A percentile compares a stretch with the other conserved stretches of the same genome.
These are phyloP conservation scores for Talaromyces borbonicus DNA, from an alignment of 495 filamentous ascomycete species.

Conservation along the genomic window DNA sequence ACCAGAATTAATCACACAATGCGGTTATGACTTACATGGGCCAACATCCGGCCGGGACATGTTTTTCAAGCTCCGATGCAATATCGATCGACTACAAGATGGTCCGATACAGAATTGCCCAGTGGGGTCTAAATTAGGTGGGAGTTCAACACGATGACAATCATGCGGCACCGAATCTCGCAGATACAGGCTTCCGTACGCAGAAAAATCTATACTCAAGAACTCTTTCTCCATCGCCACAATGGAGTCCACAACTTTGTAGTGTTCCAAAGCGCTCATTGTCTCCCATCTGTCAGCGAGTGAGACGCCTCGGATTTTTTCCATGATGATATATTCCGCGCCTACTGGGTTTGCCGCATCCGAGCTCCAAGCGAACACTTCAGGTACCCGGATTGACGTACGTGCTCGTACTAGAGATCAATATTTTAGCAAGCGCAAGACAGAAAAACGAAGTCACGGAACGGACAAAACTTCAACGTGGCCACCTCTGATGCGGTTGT, in stretches of 20 bases:
- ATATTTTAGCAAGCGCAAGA: conserved; percentile 27
- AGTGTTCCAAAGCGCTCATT: conserved; percentile 13
- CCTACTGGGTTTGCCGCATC: conserved; percentile 19
- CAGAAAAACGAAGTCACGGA: not conserved
- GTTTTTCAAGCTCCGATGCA: conserved; percentile 5
- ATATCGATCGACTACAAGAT: conserved; percentile 11
- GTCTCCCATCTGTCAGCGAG: conserved; percentile 15
- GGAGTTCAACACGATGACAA: conserved; percentile 8
- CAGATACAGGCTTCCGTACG: conserved; percentile 19
- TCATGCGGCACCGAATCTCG: conserved; percentile 10
- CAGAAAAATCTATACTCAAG: conserved; percentile 12
- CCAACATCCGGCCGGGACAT: conserved; percentile 8
- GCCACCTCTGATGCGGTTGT: conserved; percentile 34
- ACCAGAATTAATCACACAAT: conserved; percentile 2
- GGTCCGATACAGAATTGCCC: conserved; percentile 13
- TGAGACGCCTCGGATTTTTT: conserved; percentile 15
- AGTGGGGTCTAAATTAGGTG: conserved; percentile 10
- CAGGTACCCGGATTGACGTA: conserved; percentile 18
- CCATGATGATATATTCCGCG: conserved; percentile 29
- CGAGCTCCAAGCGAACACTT: conserved; percentile 20
- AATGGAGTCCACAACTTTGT: conserved; percentile 18
- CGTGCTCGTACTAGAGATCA: conserved; percentile 21
- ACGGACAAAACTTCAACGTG: conserved; percentile 25
- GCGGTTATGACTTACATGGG: conserved; percentile 10
- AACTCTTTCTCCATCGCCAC: conserved; percentile 20